Evolutionary conservation across 2,329 filamentous ascomycete species (phyloP).

Genomic region (Rhynchosporium graminicola): DNA sequence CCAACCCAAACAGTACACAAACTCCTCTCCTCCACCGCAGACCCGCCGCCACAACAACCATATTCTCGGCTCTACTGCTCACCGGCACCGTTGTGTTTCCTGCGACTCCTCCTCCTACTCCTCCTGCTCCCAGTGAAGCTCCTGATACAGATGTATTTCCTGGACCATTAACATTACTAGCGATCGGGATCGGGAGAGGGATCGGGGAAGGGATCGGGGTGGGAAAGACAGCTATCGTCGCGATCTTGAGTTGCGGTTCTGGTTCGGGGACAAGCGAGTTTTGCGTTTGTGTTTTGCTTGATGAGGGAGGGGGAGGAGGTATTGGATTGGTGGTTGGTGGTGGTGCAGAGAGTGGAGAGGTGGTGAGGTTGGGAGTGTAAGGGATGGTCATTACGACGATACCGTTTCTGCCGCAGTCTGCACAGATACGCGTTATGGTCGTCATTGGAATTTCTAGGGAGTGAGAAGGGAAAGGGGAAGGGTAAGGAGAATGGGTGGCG

Average conservation of each 20-base stretch:
- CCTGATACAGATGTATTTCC: not conserved
- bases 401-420: conserved; percentile 3
- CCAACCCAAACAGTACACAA: conserved; percentile 1
- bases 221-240: not conserved
- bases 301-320: not conserved
- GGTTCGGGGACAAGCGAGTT: not conserved
- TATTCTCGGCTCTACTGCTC: not conserved
- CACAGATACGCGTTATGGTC: conserved; percentile 6
- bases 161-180: too few species aligned
- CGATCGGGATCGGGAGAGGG: too few species aligned
- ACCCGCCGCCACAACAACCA: not conserved
- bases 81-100: not conserved
- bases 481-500: not conserved
- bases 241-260: not conserved
- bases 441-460: conserved; percentile 10
- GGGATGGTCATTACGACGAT: conserved; percentile 2
- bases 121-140: not conserved
- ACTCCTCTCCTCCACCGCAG: not conserved
- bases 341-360: not conserved
- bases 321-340: not conserved
- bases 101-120: too few species aligned
- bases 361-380: not conserved
- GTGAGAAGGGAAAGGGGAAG: not conserved
- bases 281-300: not conserved
- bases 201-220: not conserved